Evolutionary conservation across 2,329 filamentous ascomycete species (phyloP).

Genomic region (Botrytis porri): DNA sequence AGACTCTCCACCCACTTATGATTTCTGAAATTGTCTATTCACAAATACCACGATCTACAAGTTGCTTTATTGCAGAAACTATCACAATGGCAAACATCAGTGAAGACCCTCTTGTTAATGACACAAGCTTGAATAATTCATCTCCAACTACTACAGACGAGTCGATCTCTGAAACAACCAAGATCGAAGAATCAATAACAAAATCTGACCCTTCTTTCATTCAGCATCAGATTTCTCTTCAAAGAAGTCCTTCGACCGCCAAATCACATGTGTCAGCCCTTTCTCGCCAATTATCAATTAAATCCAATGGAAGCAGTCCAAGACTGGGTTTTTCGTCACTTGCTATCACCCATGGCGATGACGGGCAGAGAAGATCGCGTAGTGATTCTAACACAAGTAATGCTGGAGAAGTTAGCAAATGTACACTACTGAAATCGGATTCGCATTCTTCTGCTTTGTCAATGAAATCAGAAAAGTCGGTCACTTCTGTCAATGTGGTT

Average conservation of each 20-base stretch:
- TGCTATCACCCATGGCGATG: conserved; percentile 18
- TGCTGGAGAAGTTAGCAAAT: conserved; percentile 21
- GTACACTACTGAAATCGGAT: conserved; percentile 29
- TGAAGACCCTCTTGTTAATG: conserved; percentile 12
- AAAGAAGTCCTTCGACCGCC: conserved; percentile 30
- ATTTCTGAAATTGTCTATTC: neutral
- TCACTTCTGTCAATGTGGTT: conserved; percentile 37
- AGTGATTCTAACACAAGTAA: conserved; percentile 23
- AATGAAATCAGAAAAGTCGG: conserved; percentile 32
- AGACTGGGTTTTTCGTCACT: conserved; percentile 19
- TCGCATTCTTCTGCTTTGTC: conserved; percentile 26
- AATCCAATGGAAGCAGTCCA: conserved; percentile 26
- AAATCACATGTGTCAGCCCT: conserved; percentile 28
- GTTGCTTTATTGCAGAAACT: neutral
- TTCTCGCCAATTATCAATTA: conserved; percentile 29
- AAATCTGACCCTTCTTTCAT: conserved; percentile 29
- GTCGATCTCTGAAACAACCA: conserved; percentile 18
- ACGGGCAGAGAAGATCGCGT: conserved; percentile 21
- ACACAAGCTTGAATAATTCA: neutral
- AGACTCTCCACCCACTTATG: neutral
- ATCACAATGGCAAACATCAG: conserved; percentile 22
- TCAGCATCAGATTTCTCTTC: conserved; percentile 31
- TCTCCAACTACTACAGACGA: conserved; percentile 23
- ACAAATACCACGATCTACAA: conserved; percentile 1
- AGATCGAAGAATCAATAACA: conserved; percentile 2